Base-by-base conservation (phyloP, 2,329 filamentous ascomycete genomes). In the Penicillium fuscoglaucum region DNA sequence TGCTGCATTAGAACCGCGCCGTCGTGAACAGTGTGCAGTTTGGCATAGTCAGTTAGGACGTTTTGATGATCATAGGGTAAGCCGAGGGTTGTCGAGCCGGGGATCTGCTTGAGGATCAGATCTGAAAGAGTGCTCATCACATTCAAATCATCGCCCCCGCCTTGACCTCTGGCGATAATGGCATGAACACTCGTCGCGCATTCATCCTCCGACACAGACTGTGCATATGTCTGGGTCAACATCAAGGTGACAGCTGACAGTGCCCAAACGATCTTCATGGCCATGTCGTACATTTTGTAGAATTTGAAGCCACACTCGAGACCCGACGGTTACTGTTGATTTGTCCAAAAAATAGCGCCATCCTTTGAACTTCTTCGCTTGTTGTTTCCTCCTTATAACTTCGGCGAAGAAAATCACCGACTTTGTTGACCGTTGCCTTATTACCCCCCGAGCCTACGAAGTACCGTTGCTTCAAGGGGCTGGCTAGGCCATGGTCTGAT, bases 171-270 rank as follows among this genome's bases (percentile, higher is more conserved):
- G 28, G 62, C 57, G 4, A 68, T 60, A 41, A 68, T 66, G 24
- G 64, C 61, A 56, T 68, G 66, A 8, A 68, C 60, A 4, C 64
- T 52, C 1, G 62, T 62, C 9, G 66, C 66, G 40, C 66, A 68
- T 12, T 57, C 54, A 26, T 57, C 37, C 2, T 60, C 31, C 17
- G 55, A 49, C 17, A 61, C 59, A 6, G 39, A 21, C 37, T 68
- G 65, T 1, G 62, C 37, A 28, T 60, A 19, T 40, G 56, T 55
- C 17, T 17, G 52, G n/a, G 47, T 31, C 19, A n/a, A 21, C 7
- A 41, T 35, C 39, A 29, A 47, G 10, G 35, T 40, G 21, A 55
- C 19, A 26, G 51, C 26, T 43, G 60, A 33, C 15, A 61, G 6
- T 19, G 52, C 26, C 54, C 54, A 46, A 41, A 57, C 31, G 24